Percentiles rank a stretch among this genome's conserved stretches.
These are phyloP conservation scores for Dendrocalamus latiflorus DNA, from an alignment of 202 grass and related monocot genomes.

Conservation along the genomic window DNA sequence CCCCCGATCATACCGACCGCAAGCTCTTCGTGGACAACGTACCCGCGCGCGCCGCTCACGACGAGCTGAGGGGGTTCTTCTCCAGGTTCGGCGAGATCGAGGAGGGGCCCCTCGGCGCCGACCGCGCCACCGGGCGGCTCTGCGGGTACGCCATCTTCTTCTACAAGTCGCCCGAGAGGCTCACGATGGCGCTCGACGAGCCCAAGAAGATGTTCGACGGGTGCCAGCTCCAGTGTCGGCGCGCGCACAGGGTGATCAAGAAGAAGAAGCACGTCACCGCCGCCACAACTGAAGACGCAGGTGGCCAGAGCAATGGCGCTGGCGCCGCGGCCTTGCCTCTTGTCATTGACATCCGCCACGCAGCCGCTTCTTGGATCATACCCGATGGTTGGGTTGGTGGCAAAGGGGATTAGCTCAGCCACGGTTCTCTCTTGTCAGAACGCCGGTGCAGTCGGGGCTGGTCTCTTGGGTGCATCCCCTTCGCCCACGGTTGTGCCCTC, in stretches of 20 bases:
- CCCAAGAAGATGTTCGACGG: constrained; percentile 45
- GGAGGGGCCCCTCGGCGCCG: constrained; percentile 39
- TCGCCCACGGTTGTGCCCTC: not conserved
- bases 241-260: constrained; percentile 27
- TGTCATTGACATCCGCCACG: not conserved
- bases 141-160: constrained; percentile 50
- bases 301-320: not conserved
- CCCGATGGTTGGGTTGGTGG: not conserved
- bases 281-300: not conserved
- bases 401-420: not conserved
- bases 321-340: not conserved
- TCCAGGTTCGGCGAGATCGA: constrained; percentile 49
- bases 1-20: not conserved
- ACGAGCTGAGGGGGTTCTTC: constrained; percentile 40
- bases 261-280: not conserved
- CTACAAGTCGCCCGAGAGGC: constrained; percentile 42
- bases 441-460: not conserved
- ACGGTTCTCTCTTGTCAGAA: not conserved
- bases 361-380: not conserved
- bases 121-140: constrained; percentile 32
- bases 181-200: constrained; percentile 47
- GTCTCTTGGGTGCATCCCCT: not conserved
- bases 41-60: constrained; percentile 3
- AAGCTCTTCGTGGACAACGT: constrained; percentile 49
- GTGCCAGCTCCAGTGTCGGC: constrained; percentile 46